Evolutionary conservation across 305 asterid genomes (phyloP), one percentile per base, ranked within the genome.

Genomic region (Nicotiana rustica): DNA sequence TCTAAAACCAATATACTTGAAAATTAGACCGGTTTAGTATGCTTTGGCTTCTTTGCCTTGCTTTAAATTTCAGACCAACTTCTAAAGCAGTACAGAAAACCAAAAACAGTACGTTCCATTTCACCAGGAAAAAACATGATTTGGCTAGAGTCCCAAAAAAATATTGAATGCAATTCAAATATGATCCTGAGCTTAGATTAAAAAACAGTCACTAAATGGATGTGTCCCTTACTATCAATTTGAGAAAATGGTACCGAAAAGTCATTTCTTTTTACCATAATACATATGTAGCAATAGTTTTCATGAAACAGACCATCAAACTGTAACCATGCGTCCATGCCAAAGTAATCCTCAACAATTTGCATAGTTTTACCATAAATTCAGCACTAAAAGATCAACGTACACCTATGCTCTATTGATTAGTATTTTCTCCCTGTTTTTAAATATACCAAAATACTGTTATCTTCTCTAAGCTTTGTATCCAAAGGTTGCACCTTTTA

Each of bases 41-140:
- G 69, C 69, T 25, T 64, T 18, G 66, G 36, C 36, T 33, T 33
- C 36, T 64, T 64, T 25, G n/a, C n/a, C 38, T 64, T 25, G 57
- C 35, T 70, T 19, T 41, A 41, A 70, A n/a, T 70, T n/a, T 6
- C 36, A 70, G 12, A 21, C 18, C 19, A 44, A 19, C 7, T 44
- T 44, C 61, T 13, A 19, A 2, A 19, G 61, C 61, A 71, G 4
- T 71, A 71, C 13, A 70, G 10, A 19, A 70, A 41, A 56, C 8
- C 35, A 19, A 70, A 18, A 44, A 44, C 12, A 44, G 35, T 44
- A 71, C 44, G 61, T 71, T 12, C 59, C 36, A 47, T 71, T 21
- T 12, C 78, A 71, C 78, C 12, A 71, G 78, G 78, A 71, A 35
- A 44, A 44, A 47, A 47, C 38, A 69, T 13, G 1, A n/a, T 9